These are phyloP conservation scores for Sodiomyces alkalinus DNA, from an alignment of 2,329 filamentous ascomycete genomes.

Conservation along the genomic window DNA sequence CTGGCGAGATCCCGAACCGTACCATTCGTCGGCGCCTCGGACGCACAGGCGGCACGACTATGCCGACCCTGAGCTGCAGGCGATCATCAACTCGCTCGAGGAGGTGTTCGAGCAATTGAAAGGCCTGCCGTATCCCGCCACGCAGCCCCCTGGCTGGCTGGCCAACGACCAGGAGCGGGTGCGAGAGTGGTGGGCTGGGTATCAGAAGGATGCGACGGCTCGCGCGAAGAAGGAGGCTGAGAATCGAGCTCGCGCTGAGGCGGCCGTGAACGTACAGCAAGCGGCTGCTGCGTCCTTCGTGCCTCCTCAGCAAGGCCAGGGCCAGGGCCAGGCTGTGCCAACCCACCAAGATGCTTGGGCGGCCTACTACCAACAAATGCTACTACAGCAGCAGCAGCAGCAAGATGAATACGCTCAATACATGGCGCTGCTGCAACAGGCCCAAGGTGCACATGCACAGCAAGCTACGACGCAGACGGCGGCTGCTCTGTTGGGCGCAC, in stretches of 20 bases:
- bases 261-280: slow-evolving; percentile 16
- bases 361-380: slow-evolving; percentile 13
- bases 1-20: slow-evolving; percentile 26
- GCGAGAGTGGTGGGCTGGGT: slow-evolving; percentile 37
- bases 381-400: slow-evolving; percentile 18
- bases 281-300: slow-evolving; percentile 8
- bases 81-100: slow-evolving; percentile 27
- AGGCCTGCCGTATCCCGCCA: slow-evolving; percentile 32
- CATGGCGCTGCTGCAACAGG: slow-evolving; percentile 25
- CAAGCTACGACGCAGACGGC: slow-evolving; percentile 7
- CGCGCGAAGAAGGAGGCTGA: slow-evolving; percentile 24
- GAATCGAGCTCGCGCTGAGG: slow-evolving; percentile 18
- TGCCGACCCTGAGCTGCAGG: slow-evolving; percentile 24
- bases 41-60: slow-evolving; percentile 21
- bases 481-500: slow-evolving; percentile 5
- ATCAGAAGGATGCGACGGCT: slow-evolving; percentile 22
- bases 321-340: slow-evolving; percentile 2
- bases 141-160: slow-evolving; percentile 37
- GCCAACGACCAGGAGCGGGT: slow-evolving; percentile 27
- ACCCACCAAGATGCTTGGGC: slow-evolving; percentile 13
- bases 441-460: slow-evolving; percentile 15
- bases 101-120: slow-evolving; percentile 23
- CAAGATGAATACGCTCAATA: slow-evolving; percentile 20
- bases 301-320: slow-evolving; percentile 4
- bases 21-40: slow-evolving; percentile 14